Base-by-base conservation (phyloP, 176 grass and related monocot genomes). In the Oryza glumipatula region DNA sequence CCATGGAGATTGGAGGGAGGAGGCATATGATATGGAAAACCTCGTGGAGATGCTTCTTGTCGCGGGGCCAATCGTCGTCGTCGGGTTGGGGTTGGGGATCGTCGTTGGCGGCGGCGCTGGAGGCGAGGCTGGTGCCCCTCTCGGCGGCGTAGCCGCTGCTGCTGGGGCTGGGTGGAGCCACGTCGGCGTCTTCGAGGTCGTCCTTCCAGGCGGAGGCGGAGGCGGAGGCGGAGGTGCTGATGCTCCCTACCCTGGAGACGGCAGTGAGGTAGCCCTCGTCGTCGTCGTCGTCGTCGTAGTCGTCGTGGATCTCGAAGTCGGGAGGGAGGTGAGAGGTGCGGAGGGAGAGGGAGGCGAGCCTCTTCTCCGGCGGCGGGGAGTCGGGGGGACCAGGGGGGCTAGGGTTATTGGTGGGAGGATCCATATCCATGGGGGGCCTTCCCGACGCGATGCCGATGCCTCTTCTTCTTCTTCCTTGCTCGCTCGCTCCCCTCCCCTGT, bases 61-160 rank as follows among this genome's bases (percentile, higher is more conserved):
- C 87, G 61, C 80, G 83, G 10, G 89, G 75, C 93, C 91, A 94
- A 77, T 91, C 39, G 35, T 91, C 39, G 35, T 91, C 39, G 35
- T 64, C 41, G 15, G 66, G 17, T 2, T 88, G 79, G 58, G 78
- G 36, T 9, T 86, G 86, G 38, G 68, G 49, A 35, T 98, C 93
- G 14, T 91, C 91, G 41, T 58, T 58, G 51, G 83, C 67, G 32
- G 73, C 89, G 66, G 64, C 88, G 83, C 94, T 97, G 76, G 94
- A 96, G 23, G 78, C 86, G 70, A 88, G 83, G 78, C 96, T 98
- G 78, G 91, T 94, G 35, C 96, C 96, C 19, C 93, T 83, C 93
- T 95, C 93, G 6, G 89, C 96, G 11, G 93, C 96, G 68, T 96
- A 99, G 72, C 93, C 93, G 56, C 93, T 94, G 74, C 96, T 96